phyloP scores from a whole-genome alignment of 2,329 filamentous ascomycete genomes.

The Tothia fuscella region DNA sequence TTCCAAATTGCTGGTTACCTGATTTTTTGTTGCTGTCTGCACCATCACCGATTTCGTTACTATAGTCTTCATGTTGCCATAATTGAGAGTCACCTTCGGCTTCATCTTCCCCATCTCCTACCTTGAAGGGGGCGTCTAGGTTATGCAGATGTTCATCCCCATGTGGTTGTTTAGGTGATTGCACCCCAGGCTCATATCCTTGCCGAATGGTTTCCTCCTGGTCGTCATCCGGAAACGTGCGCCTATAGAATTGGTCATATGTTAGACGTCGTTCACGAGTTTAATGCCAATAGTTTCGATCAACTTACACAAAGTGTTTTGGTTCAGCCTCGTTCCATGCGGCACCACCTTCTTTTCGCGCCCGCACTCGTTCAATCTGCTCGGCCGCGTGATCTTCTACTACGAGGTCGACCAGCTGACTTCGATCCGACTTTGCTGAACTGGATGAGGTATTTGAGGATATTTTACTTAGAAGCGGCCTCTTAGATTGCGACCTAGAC shows the following conservation, averaged over 20 bases:
- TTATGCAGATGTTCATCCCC: conserved; percentile 33
- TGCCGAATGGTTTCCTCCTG: conserved; percentile 40
- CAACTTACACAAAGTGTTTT: conserved; percentile 42
- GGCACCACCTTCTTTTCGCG: conserved; percentile 49
- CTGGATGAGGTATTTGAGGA: conserved; percentile 32
- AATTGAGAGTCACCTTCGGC: conserved; percentile 13
- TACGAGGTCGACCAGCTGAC: conserved; percentile 55
- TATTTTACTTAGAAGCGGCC: conserved; percentile 6
- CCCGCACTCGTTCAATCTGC: conserved; percentile 48
- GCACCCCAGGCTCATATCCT: conserved; percentile 40
- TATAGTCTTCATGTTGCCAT: conserved; percentile 26
- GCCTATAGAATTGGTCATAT: conserved; percentile 20
- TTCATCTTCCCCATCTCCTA: conserved; percentile 25
- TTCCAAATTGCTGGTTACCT: too few relatives aligned
- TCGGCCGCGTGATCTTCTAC: conserved; percentile 53
- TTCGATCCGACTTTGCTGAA: conserved; percentile 42
- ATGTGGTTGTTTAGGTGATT: conserved; percentile 23
- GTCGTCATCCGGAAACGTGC: conserved; percentile 33
- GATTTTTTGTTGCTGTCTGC: conserved; percentile 16
- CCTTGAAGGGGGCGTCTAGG: conserved; percentile 30
- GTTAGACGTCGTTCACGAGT: not conserved
- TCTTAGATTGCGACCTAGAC: conserved; percentile 15
- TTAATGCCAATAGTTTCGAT: not conserved
- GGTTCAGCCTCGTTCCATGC: conserved; percentile 46
- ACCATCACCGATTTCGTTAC: conserved; percentile 16